phyloP scores from a whole-genome alignment of 1,284 basidiomycete genomes.

The Cystobasidium sp. region DNA sequence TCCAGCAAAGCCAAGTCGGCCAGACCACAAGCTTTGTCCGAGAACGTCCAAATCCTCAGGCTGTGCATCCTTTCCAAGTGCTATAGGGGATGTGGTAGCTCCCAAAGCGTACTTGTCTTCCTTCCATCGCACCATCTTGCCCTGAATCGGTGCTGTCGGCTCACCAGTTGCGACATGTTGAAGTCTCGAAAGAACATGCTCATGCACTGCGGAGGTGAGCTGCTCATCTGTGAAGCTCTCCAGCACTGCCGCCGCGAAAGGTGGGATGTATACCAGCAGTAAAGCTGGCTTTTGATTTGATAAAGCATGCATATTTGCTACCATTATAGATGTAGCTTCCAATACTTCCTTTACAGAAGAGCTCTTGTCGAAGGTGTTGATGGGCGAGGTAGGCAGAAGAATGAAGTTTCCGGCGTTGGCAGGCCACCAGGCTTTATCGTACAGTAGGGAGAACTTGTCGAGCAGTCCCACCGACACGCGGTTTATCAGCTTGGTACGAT shows the following conservation, averaged over 20 bases:
- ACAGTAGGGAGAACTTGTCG: conserved; percentile 60
- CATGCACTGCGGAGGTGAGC: conserved; percentile 56
- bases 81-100: conserved; percentile 61
- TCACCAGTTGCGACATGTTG: conserved; percentile 50
- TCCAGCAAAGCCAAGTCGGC: conserved; percentile 61
- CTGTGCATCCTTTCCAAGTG: conserved; percentile 56
- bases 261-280: conserved; percentile 50
- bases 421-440: conserved; percentile 61
- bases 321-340: conserved; percentile 43
- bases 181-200: conserved; percentile 54
- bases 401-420: conserved; percentile 47
- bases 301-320: conserved; percentile 47
- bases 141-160: conserved; percentile 46
- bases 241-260: conserved; percentile 46
- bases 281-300: conserved; percentile 44
- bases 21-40: conserved; percentile 58
- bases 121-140: conserved; percentile 59
- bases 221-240: conserved; percentile 49
- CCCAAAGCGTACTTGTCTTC: conserved; percentile 60
- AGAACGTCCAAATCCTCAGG: conserved; percentile 62
- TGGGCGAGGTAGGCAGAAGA: conserved; percentile 45
- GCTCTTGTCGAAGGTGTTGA: background rate
- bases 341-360: conserved; percentile 44
- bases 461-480: conserved; percentile 59
- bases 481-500: conserved; percentile 53